These are phyloP conservation scores for Tylopilus rubrobrunneus DNA, from an alignment of 768 basidiomycete species.

Conservation along the genomic window DNA sequence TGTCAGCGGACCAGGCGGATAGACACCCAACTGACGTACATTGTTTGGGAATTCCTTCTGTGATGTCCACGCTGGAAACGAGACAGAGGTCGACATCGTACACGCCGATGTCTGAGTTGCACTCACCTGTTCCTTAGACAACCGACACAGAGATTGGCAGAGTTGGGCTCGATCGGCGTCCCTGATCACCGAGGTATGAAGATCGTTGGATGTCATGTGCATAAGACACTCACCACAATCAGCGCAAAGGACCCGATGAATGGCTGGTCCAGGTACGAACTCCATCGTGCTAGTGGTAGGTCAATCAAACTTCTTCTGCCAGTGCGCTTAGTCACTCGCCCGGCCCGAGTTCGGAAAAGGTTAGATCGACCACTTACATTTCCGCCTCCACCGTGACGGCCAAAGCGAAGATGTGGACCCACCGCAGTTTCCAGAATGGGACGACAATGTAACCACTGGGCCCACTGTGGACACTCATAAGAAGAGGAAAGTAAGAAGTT, in stretches of 20 bases:
- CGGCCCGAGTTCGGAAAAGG: background rate
- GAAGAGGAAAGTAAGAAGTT: too few relatives aligned
- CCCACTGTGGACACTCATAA: too few relatives aligned
- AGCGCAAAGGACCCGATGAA: slow-evolving; percentile 83
- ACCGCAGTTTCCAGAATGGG: too few relatives aligned
- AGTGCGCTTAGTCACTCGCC: background rate
- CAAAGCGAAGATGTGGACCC: too few relatives aligned
- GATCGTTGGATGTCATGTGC: background rate
- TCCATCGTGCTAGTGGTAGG: slow-evolving; percentile 52
- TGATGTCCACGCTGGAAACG: slow-evolving; percentile 79
- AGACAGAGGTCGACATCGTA: background rate
- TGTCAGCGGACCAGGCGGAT: background rate
- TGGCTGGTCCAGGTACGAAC: slow-evolving; percentile 67
- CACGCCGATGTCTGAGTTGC: background rate
- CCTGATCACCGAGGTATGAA: slow-evolving; percentile 38
- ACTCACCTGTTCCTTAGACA: slow-evolving; percentile 85
- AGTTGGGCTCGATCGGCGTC: slow-evolving; percentile 85
- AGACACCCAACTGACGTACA: slow-evolving; percentile 39
- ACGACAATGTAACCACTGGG: too few relatives aligned
- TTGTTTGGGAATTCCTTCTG: slow-evolving; percentile 96
- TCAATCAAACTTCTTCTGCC: background rate
- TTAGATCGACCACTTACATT: too few relatives aligned
- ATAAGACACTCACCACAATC: slow-evolving; percentile 64
- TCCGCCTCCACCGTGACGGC: too few relatives aligned
- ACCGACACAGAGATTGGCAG: slow-evolving; percentile 86